Percentiles rank a stretch among this genome's conserved stretches.
These are phyloP conservation scores for Penicillium sp. DNA, from an alignment of 2,329 filamentous ascomycete genomes.

Conservation along the genomic window DNA sequence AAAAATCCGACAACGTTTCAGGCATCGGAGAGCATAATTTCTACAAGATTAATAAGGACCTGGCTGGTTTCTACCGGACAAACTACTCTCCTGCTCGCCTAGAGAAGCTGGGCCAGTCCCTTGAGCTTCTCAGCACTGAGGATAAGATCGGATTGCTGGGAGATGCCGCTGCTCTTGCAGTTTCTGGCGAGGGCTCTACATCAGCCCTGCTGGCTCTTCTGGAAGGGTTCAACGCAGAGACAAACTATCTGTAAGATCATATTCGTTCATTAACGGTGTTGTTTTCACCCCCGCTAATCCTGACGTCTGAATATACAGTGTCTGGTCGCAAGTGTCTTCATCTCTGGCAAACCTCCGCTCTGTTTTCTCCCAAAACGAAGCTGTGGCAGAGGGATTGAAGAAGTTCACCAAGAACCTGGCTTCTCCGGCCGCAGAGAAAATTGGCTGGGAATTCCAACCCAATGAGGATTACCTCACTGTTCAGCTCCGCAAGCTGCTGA, in stretches of 20 bases:
- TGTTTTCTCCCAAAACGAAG: slow-evolving; percentile 77
- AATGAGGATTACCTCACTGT: slow-evolving; percentile 79
- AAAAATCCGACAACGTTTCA: slow-evolving; percentile 73
- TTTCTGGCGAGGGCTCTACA: slow-evolving; percentile 81
- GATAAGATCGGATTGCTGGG: slow-evolving; percentile 93
- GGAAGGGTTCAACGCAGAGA: slow-evolving; percentile 78
- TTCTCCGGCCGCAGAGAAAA: slow-evolving; percentile 68
- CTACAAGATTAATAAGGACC: slow-evolving; percentile 91
- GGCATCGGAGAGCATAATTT: slow-evolving; percentile 69
- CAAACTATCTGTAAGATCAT: slow-evolving; percentile 66
- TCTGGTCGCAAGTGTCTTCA: slow-evolving; percentile 82
- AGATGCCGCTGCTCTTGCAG: slow-evolving; percentile 83
- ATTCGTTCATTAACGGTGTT: background rate
- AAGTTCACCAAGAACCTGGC: slow-evolving; percentile 78
- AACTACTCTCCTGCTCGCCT: slow-evolving; percentile 88
- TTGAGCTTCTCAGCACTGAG: slow-evolving; percentile 73
- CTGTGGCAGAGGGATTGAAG: slow-evolving; percentile 70
- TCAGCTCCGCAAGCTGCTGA: slow-evolving; percentile 78
- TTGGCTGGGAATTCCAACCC: slow-evolving; percentile 82
- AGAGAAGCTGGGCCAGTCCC: slow-evolving; percentile 73
- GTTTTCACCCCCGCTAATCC: background rate
- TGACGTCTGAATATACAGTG: slow-evolving; percentile 44
- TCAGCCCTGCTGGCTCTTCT: slow-evolving; percentile 79
- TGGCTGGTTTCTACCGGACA: slow-evolving; percentile 87
- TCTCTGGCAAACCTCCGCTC: slow-evolving; percentile 75